Conservation (phyloP, 768 basidiomycete genomes). For the Termitomyces sp. region DNA sequence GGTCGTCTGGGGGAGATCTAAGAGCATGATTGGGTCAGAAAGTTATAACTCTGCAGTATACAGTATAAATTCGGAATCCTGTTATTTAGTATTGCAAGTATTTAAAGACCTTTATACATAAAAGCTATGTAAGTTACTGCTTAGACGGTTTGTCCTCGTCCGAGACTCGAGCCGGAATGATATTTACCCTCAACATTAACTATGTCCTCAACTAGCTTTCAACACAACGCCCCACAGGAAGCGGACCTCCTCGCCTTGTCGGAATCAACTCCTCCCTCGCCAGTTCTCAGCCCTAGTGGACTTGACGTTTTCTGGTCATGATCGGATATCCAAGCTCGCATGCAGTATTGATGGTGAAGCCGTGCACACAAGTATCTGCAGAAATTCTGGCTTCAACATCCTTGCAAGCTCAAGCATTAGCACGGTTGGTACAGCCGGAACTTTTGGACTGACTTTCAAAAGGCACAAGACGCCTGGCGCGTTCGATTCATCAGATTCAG, state of each 20-base stretch:
- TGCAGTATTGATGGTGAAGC: constrained; percentile 8
- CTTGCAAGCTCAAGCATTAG: constrained; percentile 6
- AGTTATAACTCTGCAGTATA: not conserved
- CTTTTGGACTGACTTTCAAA: constrained; percentile 20
- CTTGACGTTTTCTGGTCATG: constrained; percentile 32
- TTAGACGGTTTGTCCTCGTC: not conserved
- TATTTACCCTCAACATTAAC: not conserved
- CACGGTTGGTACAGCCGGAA: constrained; percentile 16
- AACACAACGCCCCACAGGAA: not conserved
- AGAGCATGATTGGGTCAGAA: not conserved
- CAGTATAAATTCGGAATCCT: not conserved
- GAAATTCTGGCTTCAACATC: constrained; percentile 1
- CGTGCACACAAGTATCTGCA: not conserved
- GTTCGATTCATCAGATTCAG: not conserved
- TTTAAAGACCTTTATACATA: not conserved
- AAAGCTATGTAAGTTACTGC: too few relatives aligned
- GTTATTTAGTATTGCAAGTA: not conserved
- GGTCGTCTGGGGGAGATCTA: constrained; percentile 10
- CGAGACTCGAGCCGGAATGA: not conserved
- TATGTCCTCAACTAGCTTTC: not conserved
- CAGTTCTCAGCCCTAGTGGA: constrained; percentile 33
- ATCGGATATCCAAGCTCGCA: constrained; percentile 46
- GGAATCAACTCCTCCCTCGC: constrained; percentile 38
- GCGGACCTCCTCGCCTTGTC: constrained; percentile 27
- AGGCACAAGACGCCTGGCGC: constrained; percentile 3